phyloP scores from a whole-genome alignment of 2,329 filamentous ascomycete species.

The Pestalotiopsis sp. region DNA sequence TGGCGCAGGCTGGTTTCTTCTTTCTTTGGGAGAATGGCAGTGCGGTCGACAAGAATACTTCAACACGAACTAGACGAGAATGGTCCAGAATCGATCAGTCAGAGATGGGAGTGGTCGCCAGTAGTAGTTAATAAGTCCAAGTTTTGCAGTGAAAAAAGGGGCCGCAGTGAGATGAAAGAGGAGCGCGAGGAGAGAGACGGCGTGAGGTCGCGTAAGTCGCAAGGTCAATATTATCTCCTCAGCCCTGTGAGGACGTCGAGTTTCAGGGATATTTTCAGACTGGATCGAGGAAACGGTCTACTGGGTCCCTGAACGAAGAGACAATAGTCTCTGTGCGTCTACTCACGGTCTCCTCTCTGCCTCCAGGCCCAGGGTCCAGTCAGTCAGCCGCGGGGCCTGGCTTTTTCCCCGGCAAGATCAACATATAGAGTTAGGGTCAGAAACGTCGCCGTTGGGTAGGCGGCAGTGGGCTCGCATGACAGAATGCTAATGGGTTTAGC shows the following conservation, averaged over 20 bases:
- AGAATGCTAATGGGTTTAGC: not conserved
- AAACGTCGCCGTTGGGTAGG: not conserved
- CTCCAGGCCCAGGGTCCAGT: not conserved
- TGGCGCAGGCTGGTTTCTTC: not conserved
- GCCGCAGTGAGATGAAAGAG: not conserved
- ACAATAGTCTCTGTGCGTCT: not conserved
- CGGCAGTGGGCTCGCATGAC: not conserved
- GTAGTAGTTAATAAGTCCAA: not conserved
- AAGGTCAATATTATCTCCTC: not conserved
- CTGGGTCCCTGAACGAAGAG: not conserved
- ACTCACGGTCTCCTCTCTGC: not conserved
- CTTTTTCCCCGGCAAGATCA: not conserved
- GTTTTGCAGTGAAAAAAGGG: not conserved
- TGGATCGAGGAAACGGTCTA: not conserved
- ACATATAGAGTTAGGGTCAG: not conserved
- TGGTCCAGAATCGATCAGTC: not conserved
- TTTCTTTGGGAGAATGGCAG: not conserved
- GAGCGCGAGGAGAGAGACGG: not conserved
- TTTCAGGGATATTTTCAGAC: not conserved
- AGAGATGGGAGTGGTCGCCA: not conserved
- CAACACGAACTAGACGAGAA: not conserved
- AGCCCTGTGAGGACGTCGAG: constrained; percentile 1
- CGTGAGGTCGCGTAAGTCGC: not conserved
- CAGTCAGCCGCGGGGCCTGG: not conserved
- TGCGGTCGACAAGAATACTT: not conserved